A percentile compares a stretch with the other conserved stretches of the same genome.
Evolutionary conservation across 106 monocot genomes (phyloP).

Genomic region (Narthecium ossifragum): DNA sequence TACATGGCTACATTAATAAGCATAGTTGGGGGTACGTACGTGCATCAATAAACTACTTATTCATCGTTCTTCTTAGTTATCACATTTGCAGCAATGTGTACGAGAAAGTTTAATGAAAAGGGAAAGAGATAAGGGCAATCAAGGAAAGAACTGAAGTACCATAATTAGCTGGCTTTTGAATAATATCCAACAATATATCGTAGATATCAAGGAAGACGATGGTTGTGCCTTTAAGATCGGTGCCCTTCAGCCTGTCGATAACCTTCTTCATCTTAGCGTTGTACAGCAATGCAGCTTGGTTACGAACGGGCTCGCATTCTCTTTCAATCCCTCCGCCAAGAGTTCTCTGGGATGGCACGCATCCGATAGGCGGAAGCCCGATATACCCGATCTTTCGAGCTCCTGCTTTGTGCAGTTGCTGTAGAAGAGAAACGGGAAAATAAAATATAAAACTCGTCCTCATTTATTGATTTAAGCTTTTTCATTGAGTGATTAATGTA

Average conservation of each 20-base stretch:
- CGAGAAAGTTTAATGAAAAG: too few species aligned
- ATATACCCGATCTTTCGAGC: conserved; percentile 26
- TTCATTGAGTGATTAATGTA: too few species aligned
- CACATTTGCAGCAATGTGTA: too few species aligned
- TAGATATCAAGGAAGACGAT: conserved; percentile 33
- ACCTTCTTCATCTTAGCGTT: not conserved
- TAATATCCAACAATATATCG: conserved; percentile 25
- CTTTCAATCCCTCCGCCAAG: not conserved
- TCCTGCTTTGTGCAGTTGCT: conserved; percentile 18
- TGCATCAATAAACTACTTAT: too few species aligned
- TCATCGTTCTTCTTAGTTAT: too few species aligned
- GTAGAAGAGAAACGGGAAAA: not conserved
- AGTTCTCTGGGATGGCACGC: conserved; percentile 36
- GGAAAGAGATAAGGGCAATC: not conserved
- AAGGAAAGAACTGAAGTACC: conserved; percentile 19
- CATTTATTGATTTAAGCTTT: not conserved
- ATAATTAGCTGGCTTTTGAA: conserved; percentile 26
- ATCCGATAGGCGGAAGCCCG: conserved; percentile 47
- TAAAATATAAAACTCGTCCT: not conserved
- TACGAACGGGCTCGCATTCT: not conserved
- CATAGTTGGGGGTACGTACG: too few species aligned
- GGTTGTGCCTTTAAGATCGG: not conserved
- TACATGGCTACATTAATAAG: too few species aligned
- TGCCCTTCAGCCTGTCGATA: not conserved
- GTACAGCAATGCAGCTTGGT: not conserved